These are phyloP conservation scores for Phialophora verrucosa DNA, from an alignment of 2,329 filamentous ascomycete species.

Conservation along the genomic window DNA sequence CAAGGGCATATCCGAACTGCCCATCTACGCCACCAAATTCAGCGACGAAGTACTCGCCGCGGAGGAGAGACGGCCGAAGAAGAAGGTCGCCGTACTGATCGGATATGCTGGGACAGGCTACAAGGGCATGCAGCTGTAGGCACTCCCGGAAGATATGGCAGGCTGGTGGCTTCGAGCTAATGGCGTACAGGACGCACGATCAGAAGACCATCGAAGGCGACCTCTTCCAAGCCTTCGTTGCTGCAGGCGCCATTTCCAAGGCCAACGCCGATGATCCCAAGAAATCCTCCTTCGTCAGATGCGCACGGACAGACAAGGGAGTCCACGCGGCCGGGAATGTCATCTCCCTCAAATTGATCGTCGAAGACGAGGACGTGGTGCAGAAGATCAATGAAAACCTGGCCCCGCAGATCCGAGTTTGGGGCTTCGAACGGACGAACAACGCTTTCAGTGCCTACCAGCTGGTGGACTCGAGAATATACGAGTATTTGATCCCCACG, in stretches of 20 bases:
- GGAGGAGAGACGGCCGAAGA: constrained; percentile 87
- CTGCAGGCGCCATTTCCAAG: constrained; percentile 91
- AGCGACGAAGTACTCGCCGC: constrained; percentile 82
- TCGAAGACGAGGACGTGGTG: constrained; percentile 86
- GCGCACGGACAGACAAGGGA: constrained; percentile 95
- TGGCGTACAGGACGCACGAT: constrained; percentile 54
- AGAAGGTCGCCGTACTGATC: constrained; percentile 93
- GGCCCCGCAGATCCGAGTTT: constrained; percentile 87
- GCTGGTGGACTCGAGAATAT: constrained; percentile 91
- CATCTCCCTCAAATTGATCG: constrained; percentile 92
- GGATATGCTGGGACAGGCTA: constrained; percentile 97
- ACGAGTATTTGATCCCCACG: constrained; percentile 95
- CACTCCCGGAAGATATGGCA: constrained; percentile 24
- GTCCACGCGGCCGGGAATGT: constrained; percentile 96
- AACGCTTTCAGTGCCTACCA: constrained; percentile 95
- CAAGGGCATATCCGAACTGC: constrained; percentile 47
- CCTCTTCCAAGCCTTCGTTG: constrained; percentile 88
- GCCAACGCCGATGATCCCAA: constrained; percentile 96
- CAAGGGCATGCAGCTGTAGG: constrained; percentile 88
- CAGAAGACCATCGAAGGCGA: constrained; percentile 96
- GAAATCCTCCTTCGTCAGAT: constrained; percentile 92
- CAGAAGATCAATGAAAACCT: constrained; percentile 88
- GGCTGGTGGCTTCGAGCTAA: constrained; percentile 20
- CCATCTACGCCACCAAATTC: constrained; percentile 65
- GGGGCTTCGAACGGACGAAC: constrained; percentile 89